Evolutionary conservation across 2,329 filamentous ascomycete genomes (phyloP).

Genomic region (Daldinia sp.): DNA sequence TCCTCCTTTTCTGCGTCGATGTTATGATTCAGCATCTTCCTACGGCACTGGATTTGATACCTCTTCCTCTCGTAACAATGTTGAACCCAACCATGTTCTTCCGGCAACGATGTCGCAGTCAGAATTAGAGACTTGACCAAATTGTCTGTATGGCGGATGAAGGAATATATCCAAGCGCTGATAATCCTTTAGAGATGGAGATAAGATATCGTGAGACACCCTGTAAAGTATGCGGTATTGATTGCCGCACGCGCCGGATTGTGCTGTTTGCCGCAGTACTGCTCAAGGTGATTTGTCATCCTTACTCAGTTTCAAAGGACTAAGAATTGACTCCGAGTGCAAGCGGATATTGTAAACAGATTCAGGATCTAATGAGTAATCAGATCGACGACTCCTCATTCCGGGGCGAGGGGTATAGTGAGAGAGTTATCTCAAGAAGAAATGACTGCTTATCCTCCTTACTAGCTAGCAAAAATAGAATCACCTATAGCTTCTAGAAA

Average conservation of each 20-base stretch:
- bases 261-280: no score
- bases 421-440: slow-evolving; percentile 1
- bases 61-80: background rate
- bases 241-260: background rate
- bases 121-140: slow-evolving; percentile 49
- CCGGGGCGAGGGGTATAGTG: background rate
- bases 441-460: slow-evolving; percentile 8
- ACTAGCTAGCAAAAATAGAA: background rate
- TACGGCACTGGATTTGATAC: slow-evolving; percentile 17
- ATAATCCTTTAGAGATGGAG: slow-evolving; percentile 33
- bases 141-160: slow-evolving; percentile 33
- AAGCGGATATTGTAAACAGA: slow-evolving; percentile 13
- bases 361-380: slow-evolving; percentile 10
- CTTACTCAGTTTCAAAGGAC: slow-evolving; percentile 5
- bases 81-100: slow-evolving; percentile 37
- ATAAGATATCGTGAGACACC: slow-evolving; percentile 19
- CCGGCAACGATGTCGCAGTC: slow-evolving; percentile 41
- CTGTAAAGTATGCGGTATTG: background rate
- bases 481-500: slow-evolving; percentile 4
- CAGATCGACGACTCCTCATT: background rate
- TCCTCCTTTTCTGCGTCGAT: slow-evolving; percentile 4
- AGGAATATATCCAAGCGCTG: slow-evolving; percentile 5
- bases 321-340: background rate
- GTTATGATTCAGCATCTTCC: slow-evolving; percentile 39
- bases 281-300: background rate